Evolutionary conservation across 306 rosid species (phyloP), one percentile per base, ranked within the genome.

Genomic region (Quercus berberidifolia): DNA sequence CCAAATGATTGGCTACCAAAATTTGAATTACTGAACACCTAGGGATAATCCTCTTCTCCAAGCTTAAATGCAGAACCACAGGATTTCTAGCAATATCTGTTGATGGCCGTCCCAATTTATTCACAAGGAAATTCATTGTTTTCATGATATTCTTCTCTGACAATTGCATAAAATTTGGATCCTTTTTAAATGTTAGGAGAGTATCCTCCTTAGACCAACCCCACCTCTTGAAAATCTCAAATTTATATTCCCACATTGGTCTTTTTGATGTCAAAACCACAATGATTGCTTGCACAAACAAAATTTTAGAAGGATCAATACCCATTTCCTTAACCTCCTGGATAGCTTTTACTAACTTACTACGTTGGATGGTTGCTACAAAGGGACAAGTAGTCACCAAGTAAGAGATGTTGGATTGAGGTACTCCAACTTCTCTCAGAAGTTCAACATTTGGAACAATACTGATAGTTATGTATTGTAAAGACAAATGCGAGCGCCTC

Each of bases 391-490:
- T 14, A 20, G 14, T 49, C 21, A 73, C 73, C 74, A 73, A 4
- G 25, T 1, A 3, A 28, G 73, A 62, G 57, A 79, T 31, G 6
- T 20, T 49, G 35, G 57, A 1, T 21, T 73, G 78, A 63, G 74
- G 74, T 52, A 80, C 85, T n/a, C 86, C 83, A 31, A 15, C 6
- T n/a, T 81, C 78, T 46, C 65, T 76, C 78, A 88, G 49, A 74
- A 79, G 35, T 58, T 51, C 55, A 13, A 79, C 31, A 60, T 86
- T 86, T 7, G 56, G 56, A 62, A 55, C 71, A 18, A 80, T 52
- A 49, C 55, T 0, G 10, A n/a, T 11, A 12, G 13, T 18, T 9
- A 63, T 2, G 63, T 74, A 15, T 4, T 5, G 5, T 11, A 28
- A 55, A 55, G 73, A 38, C 71, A 4, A 49, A 15, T 33, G 51